A percentile compares a stretch with the other conserved stretches of the same genome.
Evolutionary conservation across 83 land plant species (phyloP).

Genomic region (Larix sibirica): DNA sequence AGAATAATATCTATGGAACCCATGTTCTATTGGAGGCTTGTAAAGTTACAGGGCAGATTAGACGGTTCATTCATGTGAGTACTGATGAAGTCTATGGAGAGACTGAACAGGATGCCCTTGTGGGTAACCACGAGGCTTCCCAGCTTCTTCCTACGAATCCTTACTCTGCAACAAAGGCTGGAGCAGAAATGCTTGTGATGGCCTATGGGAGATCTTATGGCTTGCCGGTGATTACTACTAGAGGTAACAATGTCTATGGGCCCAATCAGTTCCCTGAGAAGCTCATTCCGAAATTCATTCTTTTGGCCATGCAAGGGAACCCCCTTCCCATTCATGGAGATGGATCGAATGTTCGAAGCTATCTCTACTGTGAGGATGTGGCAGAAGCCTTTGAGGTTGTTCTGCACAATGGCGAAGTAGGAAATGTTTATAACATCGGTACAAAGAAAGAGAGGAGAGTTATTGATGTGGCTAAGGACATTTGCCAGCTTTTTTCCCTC

Average conservation of each 20-base stretch:
- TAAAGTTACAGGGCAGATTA: slow-evolving; percentile 61
- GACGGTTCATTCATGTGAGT: slow-evolving; percentile 66
- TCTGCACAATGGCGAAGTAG: slow-evolving; percentile 69
- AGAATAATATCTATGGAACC: slow-evolving; percentile 70
- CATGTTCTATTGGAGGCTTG: slow-evolving; percentile 78
- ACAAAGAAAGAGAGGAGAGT: slow-evolving; percentile 80
- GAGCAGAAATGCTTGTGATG: slow-evolving; percentile 84
- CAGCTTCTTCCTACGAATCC: slow-evolving; percentile 45
- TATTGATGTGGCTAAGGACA: slow-evolving; percentile 69
- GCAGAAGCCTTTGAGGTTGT: slow-evolving; percentile 55
- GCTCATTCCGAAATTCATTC: slow-evolving; percentile 34
- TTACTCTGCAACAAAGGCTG: slow-evolving; percentile 73
- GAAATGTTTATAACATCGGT: slow-evolving; percentile 74
- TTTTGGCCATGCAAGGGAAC: slow-evolving; percentile 42
- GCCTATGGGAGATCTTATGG: slow-evolving; percentile 67
- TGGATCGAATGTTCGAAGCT: slow-evolving; percentile 65
- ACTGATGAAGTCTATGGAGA: slow-evolving; percentile 71
- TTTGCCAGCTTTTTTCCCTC: slow-evolving; percentile 56
- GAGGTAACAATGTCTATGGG: slow-evolving; percentile 37
- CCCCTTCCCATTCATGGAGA: slow-evolving; percentile 71
- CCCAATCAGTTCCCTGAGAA: slow-evolving; percentile 37
- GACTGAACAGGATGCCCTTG: slow-evolving; percentile 53
- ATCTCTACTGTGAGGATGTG: slow-evolving; percentile 73
- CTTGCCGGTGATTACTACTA: slow-evolving; percentile 25
- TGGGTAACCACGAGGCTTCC: slow-evolving; percentile 64